Conservation (phyloP, 2,329 filamentous ascomycete species). For the Beauveria sp. region DNA sequence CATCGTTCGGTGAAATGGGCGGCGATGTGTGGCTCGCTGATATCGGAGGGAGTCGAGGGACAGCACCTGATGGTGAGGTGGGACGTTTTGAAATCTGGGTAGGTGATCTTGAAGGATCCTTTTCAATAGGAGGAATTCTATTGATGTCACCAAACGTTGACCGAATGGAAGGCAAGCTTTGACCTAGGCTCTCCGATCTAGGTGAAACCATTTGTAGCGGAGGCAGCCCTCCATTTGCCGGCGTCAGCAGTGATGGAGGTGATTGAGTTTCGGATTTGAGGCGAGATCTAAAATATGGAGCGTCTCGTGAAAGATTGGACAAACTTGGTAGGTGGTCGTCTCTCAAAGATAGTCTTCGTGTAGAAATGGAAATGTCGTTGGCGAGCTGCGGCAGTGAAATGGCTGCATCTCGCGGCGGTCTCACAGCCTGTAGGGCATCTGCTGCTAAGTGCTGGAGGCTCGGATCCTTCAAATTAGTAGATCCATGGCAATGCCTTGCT, state of each 20-base stretch:
- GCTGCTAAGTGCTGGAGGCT: constrained; percentile 25
- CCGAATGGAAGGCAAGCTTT: constrained; percentile 32
- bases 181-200: constrained; percentile 27
- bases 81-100: constrained; percentile 21
- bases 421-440: constrained; percentile 24
- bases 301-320: constrained; percentile 9
- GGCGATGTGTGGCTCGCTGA: constrained; percentile 30
- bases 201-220: constrained; percentile 31
- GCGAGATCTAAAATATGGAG: constrained; percentile 4
- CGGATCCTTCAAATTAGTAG: constrained; percentile 8
- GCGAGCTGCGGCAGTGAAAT: constrained; percentile 3
- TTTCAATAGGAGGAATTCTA: constrained; percentile 23
- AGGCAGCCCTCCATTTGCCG: constrained; percentile 25
- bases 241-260: constrained; percentile 18
- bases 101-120: constrained; percentile 21
- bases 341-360: constrained; percentile 23
- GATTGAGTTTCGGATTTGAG: constrained; percentile 17
- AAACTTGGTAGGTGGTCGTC: constrained; percentile 22
- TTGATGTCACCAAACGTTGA: constrained; percentile 30
- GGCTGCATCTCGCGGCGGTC: constrained; percentile 12
- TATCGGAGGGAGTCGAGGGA: constrained; percentile 25
- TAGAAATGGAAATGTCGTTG: constrained; percentile 11
- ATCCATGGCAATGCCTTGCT: background rate
- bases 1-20: constrained; percentile 43
- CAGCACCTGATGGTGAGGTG: constrained; percentile 28